These are phyloP conservation scores for Eimeria zaria DNA, from an alignment of 169 alveolate species.

Conservation along the genomic window DNA sequence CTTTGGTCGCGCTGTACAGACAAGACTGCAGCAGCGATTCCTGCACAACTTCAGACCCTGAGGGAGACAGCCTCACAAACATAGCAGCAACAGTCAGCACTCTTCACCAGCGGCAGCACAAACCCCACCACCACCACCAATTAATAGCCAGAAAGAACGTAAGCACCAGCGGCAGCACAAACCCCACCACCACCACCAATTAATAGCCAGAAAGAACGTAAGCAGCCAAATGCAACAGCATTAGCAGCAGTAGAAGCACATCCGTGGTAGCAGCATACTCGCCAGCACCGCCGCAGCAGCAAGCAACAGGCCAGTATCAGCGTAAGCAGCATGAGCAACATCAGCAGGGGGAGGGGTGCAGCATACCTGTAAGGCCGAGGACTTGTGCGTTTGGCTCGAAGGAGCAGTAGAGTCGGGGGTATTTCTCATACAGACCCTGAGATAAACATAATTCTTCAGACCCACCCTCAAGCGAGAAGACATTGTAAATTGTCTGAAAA, in stretches of 20 bases:
- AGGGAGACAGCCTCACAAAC: neutral
- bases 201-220: too few relatives aligned
- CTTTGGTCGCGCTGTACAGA: conserved; percentile 22
- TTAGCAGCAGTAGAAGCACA: neutral
- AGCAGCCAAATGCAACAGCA: too few relatives aligned
- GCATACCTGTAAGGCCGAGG: conserved; percentile 72
- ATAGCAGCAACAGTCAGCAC: neutral
- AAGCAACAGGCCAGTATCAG: neutral
- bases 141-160: neutral
- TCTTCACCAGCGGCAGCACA: neutral
- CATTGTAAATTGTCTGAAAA: conserved; percentile 58
- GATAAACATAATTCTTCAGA: conserved; percentile 62
- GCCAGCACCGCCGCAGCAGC: neutral
- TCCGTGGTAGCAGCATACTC: neutral
- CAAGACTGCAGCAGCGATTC: conserved; percentile 66
- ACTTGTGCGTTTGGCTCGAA: conserved; percentile 75
- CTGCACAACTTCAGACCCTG: conserved; percentile 72
- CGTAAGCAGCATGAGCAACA: neutral
- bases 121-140: neutral
- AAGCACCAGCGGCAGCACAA: neutral
- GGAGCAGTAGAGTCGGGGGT: conserved; percentile 63
- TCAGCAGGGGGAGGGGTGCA: neutral
- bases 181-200: too few relatives aligned
- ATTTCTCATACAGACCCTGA: conserved; percentile 48
- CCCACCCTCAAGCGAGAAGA: conserved; percentile 52